Base-by-base conservation (phyloP, 192 early-diverging fungal genomes). In the Linnemannia hyalina region DNA sequence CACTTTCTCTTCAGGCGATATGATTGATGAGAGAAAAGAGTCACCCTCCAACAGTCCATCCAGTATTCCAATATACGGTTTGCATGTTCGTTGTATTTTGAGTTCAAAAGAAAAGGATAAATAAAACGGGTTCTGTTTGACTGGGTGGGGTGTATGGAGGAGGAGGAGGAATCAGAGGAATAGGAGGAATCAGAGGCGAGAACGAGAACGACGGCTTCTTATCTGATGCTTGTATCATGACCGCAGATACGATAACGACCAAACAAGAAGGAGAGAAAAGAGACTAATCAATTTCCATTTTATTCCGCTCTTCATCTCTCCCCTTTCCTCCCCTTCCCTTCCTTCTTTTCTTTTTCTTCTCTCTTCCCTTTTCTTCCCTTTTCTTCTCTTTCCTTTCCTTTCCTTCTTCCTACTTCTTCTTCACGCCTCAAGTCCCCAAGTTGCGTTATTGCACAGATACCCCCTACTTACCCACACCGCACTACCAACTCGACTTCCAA, bases 21-120 rank as follows among this genome's bases (percentile, higher is more conserved):
- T 18, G 46, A 47, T 35, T 47, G 36, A 63, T 44, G 60, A 76
- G 75, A 76, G 42, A 76, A 76, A 76, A 76, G 75, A 76, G 75
- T 76, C 75, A 76, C 13, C 26, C 23, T 11, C 13, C 18, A 52
- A 52, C 49, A 18, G 13, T 57, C n/a, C 29, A 11, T 13, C 60
- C 60, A 65, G 35, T 65, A 6, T 40, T 55, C 35, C 35, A 35
- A 35, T 35, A 35, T 35, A 63, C 57, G 26, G 57, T 63, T 63
- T 63, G 57, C 15, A 49, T 63, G n/a, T 26, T 29, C 10, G 20
- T 23, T 57, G 11, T 57, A 18, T 60, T 60, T 65, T 65, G 60
- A 65, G 60, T 65, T 65, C 60, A 65, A 65, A 23, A 32, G 29
- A 16, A 20, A 18, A 18, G 2, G 13, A 46, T 23, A 18, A 10